These are phyloP conservation scores for Arthrobotrys iridis DNA, from an alignment of 2,329 filamentous ascomycete species.

Conservation along the genomic window DNA sequence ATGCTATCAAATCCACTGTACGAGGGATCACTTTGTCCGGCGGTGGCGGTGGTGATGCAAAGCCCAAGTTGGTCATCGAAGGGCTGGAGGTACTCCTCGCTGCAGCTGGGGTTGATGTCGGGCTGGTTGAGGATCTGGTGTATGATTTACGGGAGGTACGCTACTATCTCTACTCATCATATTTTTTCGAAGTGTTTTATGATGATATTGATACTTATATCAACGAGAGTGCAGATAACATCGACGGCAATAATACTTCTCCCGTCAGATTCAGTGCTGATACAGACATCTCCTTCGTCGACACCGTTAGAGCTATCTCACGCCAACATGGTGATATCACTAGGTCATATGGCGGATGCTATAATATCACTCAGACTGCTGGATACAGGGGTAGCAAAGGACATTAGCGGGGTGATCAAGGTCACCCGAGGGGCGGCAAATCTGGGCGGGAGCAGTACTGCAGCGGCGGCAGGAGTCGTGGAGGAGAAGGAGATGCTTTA, in stretches of 20 bases:
- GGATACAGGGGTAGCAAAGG: constrained; percentile 87
- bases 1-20: constrained; percentile 31
- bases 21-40: neutral
- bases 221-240: constrained; percentile 65
- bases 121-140: constrained; percentile 60
- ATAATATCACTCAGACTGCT: constrained; percentile 78
- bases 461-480: constrained; percentile 51
- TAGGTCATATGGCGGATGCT: constrained; percentile 78
- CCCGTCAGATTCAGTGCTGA: constrained; percentile 66
- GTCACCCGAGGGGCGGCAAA: constrained; percentile 71
- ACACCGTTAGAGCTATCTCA: constrained; percentile 77
- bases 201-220: constrained; percentile 68
- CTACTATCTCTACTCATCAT: neutral
- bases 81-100: constrained; percentile 74
- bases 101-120: constrained; percentile 65
- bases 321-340: constrained; percentile 74
- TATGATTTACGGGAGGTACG: constrained; percentile 43
- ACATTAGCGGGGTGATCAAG: constrained; percentile 87
- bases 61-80: constrained; percentile 72
- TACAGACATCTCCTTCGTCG: constrained; percentile 73
- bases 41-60: constrained; percentile 56
- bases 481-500: constrained; percentile 81
- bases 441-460: constrained; percentile 58
- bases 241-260: constrained; percentile 66
- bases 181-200: constrained; percentile 66